These are phyloP conservation scores for Curvularia verruculosa DNA, from an alignment of 2,329 filamentous ascomycete genomes.

Conservation along the genomic window DNA sequence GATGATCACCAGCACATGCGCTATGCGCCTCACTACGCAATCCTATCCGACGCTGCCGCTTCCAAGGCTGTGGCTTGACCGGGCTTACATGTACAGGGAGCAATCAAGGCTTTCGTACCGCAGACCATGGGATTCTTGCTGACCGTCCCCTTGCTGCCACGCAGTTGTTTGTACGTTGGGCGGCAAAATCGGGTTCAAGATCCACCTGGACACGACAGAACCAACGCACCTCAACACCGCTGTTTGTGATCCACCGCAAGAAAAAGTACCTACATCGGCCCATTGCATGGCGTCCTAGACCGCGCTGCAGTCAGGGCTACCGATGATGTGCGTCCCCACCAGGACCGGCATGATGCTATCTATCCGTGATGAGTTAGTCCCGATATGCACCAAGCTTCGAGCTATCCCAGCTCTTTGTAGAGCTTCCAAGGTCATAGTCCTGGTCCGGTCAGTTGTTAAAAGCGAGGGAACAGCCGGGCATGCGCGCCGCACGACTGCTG, in stretches of 20 bases:
- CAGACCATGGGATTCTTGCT: slow-evolving; percentile 14
- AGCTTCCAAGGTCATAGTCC: slow-evolving; percentile 28
- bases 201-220: slow-evolving; percentile 24
- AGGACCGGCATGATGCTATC: slow-evolving; percentile 28
- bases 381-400: slow-evolving; percentile 34
- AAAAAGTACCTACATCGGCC: slow-evolving; percentile 17
- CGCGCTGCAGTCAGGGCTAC: slow-evolving; percentile 13
- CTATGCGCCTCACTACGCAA: slow-evolving; percentile 23
- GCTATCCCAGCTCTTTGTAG: slow-evolving; percentile 33
- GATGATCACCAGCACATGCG: slow-evolving; percentile 32
- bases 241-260: slow-evolving; percentile 18
- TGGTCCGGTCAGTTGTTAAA: slow-evolving; percentile 35
- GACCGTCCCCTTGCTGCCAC: slow-evolving; percentile 19
- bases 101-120: slow-evolving; percentile 32
- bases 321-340: slow-evolving; percentile 30
- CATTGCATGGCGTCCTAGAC: slow-evolving; percentile 10
- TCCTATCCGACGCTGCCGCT: slow-evolving; percentile 38
- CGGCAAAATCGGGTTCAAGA: slow-evolving; percentile 17
- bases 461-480: slow-evolving; percentile 24
- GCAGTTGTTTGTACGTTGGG: slow-evolving; percentile 18
- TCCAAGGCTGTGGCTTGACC: slow-evolving; percentile 21
- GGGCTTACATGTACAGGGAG: slow-evolving; percentile 18
- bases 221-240: slow-evolving; percentile 35
- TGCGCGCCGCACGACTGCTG: slow-evolving; percentile 21
- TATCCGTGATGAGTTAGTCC: slow-evolving; percentile 38